phyloP scores from a whole-genome alignment of 805 yeast genomes.

The Spathaspora arborariae region DNA sequence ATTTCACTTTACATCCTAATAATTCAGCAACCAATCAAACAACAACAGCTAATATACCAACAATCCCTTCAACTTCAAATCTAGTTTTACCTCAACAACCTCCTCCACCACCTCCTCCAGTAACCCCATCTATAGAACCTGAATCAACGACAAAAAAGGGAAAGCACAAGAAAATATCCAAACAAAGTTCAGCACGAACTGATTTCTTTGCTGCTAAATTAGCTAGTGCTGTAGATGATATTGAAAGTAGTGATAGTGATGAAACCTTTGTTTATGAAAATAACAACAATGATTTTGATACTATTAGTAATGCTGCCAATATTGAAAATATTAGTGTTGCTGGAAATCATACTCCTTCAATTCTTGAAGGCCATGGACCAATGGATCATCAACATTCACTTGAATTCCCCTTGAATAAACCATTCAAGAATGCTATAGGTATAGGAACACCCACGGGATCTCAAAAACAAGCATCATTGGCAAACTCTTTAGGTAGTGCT shows the following conservation, averaged over 20 bases:
- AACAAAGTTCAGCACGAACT: slow-evolving; percentile 69
- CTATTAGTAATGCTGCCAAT: slow-evolving; percentile 6
- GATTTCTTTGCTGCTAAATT: slow-evolving; percentile 93
- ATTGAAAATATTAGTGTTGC: slow-evolving; percentile 10
- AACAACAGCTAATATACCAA: not conserved
- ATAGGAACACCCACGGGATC: not conserved
- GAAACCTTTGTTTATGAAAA: slow-evolving; percentile 95
- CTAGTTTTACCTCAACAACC: slow-evolving; percentile 1
- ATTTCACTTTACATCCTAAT: slow-evolving; percentile 6
- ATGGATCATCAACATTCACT: slow-evolving; percentile 1
- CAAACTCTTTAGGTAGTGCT: slow-evolving; percentile 20
- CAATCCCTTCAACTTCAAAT: not conserved
- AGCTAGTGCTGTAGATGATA: slow-evolving; percentile 92
- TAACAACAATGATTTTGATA: slow-evolving; percentile 24
- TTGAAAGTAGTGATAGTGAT: slow-evolving; percentile 80
- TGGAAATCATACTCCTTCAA: slow-evolving; percentile 7
- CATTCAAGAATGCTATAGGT: not conserved
- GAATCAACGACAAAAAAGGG: slow-evolving; percentile 10
- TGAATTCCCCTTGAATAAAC: slow-evolving; percentile 2
- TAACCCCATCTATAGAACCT: not conserved
- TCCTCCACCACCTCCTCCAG: not conserved
- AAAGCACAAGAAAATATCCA: slow-evolving; percentile 27
- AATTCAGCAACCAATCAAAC: slow-evolving; percentile 4
- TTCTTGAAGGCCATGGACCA: not conserved
- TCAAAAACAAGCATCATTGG: slow-evolving; percentile 13